Conservation (phyloP, 2,329 filamentous ascomycete genomes). For the Verticillium nubilum region DNA sequence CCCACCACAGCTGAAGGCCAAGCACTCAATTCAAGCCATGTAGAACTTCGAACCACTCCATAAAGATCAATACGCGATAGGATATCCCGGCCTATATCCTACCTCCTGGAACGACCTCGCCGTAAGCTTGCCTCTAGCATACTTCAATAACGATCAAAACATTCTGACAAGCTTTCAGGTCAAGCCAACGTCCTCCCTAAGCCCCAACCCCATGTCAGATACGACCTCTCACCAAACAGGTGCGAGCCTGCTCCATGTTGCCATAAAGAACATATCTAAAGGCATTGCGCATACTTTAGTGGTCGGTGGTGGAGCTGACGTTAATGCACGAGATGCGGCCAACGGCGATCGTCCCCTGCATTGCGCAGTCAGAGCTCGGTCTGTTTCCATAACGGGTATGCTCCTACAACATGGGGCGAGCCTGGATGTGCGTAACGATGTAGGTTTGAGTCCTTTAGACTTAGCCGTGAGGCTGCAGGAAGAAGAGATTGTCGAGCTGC, state of each 20-base stretch:
- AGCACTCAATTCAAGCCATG: too few species aligned
- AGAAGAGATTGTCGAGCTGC: background rate
- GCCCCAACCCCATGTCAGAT: too few species aligned
- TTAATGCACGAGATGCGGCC: background rate
- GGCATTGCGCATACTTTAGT: background rate
- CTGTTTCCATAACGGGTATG: background rate
- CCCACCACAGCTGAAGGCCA: too few species aligned
- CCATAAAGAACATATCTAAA: background rate
- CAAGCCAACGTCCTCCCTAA: too few species aligned
- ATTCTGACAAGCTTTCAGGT: too few species aligned
- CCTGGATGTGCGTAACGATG: background rate
- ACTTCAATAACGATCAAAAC: background rate
- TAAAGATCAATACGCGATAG: too few species aligned
- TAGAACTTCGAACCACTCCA: too few species aligned
- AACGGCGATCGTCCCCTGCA: background rate
- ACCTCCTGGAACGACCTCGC: too few species aligned
- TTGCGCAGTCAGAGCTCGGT: background rate
- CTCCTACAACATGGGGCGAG: background rate
- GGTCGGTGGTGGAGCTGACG: background rate
- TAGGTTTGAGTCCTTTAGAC: background rate
- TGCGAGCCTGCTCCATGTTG: background rate
- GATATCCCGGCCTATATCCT: too few species aligned
- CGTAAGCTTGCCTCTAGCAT: too few species aligned
- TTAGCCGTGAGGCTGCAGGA: background rate
- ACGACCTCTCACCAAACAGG: background rate